phyloP scores from a whole-genome alignment of 352 stramenopile genomes.

The Thraustochytrium striatum region DNA sequence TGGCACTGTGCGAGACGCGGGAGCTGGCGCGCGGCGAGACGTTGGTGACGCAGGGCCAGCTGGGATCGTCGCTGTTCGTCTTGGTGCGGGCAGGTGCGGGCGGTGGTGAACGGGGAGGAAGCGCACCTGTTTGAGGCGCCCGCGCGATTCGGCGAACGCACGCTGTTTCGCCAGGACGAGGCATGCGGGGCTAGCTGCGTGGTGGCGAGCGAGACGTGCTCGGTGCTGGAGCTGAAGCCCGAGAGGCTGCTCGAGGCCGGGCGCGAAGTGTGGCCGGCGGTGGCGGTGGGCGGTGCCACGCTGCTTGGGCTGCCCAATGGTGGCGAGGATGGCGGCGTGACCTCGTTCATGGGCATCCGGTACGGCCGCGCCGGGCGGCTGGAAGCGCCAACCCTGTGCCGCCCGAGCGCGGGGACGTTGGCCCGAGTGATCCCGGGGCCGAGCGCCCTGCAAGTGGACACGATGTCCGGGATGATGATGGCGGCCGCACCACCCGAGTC shows the following conservation, averaged over 20 bases:
- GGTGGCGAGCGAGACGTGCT: not conserved
- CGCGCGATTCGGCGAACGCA: not conserved
- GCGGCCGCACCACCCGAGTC: not conserved
- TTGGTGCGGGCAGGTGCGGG: not conserved
- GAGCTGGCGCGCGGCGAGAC: not conserved
- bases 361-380: not conserved
- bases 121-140: not conserved
- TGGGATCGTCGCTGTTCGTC: not conserved
- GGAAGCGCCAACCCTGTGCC: not conserved
- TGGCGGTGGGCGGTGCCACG: not conserved
- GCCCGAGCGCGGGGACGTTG: not conserved
- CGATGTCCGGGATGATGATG: not conserved
- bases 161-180: not conserved
- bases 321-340: not conserved
- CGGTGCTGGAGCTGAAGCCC: not conserved
- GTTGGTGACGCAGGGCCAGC: not conserved
- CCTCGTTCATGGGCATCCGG: not conserved
- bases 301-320: not conserved
- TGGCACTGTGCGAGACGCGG: conserved; percentile 15
- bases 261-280: too few species aligned
- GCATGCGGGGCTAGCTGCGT: not conserved
- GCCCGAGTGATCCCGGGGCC: not conserved
- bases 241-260: not conserved
- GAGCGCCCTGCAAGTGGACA: not conserved
- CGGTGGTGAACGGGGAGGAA: not conserved